These are phyloP conservation scores for Aquilaria sinensis DNA, from an alignment of 345 rosid genomes.

Conservation along the genomic window DNA sequence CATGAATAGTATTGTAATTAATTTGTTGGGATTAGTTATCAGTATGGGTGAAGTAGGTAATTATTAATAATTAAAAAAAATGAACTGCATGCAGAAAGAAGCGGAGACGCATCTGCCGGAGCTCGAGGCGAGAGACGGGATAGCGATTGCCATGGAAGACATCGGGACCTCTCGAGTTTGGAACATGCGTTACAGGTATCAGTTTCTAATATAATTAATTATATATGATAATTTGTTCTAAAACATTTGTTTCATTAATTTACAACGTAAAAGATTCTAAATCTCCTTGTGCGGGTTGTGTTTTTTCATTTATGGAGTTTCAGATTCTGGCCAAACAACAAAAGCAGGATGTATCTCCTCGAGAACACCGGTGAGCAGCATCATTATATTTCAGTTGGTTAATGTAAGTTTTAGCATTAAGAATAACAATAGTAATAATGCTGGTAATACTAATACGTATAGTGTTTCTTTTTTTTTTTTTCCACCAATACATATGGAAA, in stretches of 20 bases:
- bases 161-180: conserved; percentile 94
- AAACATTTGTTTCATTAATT: no score
- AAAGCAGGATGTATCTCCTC: conserved; percentile 99
- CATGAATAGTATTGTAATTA: not conserved
- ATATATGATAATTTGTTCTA: not conserved
- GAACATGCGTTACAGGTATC: conserved; percentile 97
- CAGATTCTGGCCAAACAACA: conserved; percentile 99
- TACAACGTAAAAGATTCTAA: conserved; percentile 10
- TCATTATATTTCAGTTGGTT: not conserved
- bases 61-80: no score
- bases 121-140: conserved; percentile 94
- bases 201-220: not conserved
- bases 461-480: not conserved
- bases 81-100: conserved; percentile 51
- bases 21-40: not conserved
- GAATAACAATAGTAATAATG: not conserved
- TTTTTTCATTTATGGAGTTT: conserved; percentile 28
- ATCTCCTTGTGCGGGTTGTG: conserved; percentile 5
- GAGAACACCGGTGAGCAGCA: conserved; percentile 74
- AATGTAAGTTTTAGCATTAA: no score
- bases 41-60: no score
- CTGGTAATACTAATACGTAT: not conserved
- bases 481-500: not conserved
- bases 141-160: conserved; percentile 95
- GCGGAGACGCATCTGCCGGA: conserved; percentile 98